Evolutionary conservation across 805 yeast genomes (phyloP).

Genomic region (Candida vaughaniae): DNA sequence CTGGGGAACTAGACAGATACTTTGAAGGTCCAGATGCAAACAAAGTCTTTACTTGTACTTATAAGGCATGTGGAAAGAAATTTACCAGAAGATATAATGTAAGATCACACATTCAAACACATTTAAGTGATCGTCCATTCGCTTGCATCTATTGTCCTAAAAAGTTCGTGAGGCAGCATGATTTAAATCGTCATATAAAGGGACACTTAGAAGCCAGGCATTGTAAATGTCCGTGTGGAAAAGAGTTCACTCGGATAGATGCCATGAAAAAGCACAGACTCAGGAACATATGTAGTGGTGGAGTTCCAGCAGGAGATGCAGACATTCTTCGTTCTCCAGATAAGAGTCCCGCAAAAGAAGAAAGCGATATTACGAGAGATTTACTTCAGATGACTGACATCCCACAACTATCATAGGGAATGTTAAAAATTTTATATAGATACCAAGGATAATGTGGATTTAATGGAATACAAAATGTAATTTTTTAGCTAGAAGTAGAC

Average conservation of each 20-base stretch:
- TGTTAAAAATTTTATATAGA: neutral
- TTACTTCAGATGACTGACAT: constrained; percentile 2
- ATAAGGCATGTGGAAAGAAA: constrained; percentile 72
- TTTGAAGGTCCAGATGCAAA: constrained; percentile 77
- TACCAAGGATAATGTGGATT: neutral
- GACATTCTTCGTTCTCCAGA: constrained; percentile 7
- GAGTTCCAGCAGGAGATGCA: constrained; percentile 31
- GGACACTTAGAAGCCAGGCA: constrained; percentile 76
- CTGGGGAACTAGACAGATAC: constrained; percentile 83
- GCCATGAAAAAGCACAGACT: constrained; percentile 80
- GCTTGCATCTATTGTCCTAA: constrained; percentile 75
- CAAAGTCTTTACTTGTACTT: constrained; percentile 72
- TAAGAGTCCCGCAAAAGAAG: neutral
- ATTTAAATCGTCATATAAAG: constrained; percentile 83
- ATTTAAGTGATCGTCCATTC: constrained; percentile 91
- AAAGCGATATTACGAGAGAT: constrained; percentile 6
- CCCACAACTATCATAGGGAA: neutral
- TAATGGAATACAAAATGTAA: neutral
- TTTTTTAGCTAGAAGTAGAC: too few relatives aligned
- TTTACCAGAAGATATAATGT: constrained; percentile 90
- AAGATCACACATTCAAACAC: constrained; percentile 95
- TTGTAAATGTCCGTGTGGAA: constrained; percentile 85
- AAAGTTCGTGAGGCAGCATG: constrained; percentile 93
- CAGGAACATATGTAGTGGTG: constrained; percentile 82
- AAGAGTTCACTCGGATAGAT: constrained; percentile 85